phyloP scores from a whole-genome alignment of 2,329 filamentous ascomycete species.

The Orbilia quercus region DNA sequence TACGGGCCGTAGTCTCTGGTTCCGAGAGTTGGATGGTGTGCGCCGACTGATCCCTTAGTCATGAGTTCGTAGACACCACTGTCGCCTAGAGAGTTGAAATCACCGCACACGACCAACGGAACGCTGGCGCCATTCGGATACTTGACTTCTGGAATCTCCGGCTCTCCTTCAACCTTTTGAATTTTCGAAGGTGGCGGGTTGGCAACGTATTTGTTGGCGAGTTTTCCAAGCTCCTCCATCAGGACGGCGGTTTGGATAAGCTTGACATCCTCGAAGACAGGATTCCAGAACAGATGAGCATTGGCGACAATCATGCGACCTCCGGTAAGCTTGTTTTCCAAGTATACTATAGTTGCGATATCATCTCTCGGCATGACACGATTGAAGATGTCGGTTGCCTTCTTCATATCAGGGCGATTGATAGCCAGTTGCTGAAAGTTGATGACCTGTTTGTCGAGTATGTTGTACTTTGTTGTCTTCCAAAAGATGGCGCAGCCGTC shows the following conservation, averaged over 20 bases:
- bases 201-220: slow-evolving; percentile 81
- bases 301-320: slow-evolving; percentile 92
- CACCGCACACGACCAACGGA: slow-evolving; percentile 88
- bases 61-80: slow-evolving; percentile 94
- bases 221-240: slow-evolving; percentile 88
- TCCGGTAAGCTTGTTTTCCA: slow-evolving; percentile 92
- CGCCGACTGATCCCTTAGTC: slow-evolving; percentile 79
- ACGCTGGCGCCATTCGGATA: slow-evolving; percentile 89
- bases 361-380: slow-evolving; percentile 98
- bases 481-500: slow-evolving; percentile 98
- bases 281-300: slow-evolving; percentile 95
- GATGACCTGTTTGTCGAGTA: slow-evolving; percentile 92
- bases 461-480: slow-evolving; percentile 91
- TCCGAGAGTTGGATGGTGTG: slow-evolving; percentile 81
- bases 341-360: slow-evolving; percentile 89
- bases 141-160: slow-evolving; percentile 70
- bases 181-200: slow-evolving; percentile 53
- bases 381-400: slow-evolving; percentile 97
- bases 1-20: slow-evolving; percentile 91
- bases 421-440: slow-evolving; percentile 93
- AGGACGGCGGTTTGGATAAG: slow-evolving; percentile 94
- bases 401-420: slow-evolving; percentile 95
- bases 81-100: slow-evolving; percentile 90
- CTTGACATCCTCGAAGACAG: slow-evolving; percentile 90
- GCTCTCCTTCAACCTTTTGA: slow-evolving; percentile 62